A percentile compares a stretch with the other conserved stretches of the same genome.
phyloP scores from a whole-genome alignment of 768 basidiomycete genomes.

The Xerocomus potaroensis region DNA sequence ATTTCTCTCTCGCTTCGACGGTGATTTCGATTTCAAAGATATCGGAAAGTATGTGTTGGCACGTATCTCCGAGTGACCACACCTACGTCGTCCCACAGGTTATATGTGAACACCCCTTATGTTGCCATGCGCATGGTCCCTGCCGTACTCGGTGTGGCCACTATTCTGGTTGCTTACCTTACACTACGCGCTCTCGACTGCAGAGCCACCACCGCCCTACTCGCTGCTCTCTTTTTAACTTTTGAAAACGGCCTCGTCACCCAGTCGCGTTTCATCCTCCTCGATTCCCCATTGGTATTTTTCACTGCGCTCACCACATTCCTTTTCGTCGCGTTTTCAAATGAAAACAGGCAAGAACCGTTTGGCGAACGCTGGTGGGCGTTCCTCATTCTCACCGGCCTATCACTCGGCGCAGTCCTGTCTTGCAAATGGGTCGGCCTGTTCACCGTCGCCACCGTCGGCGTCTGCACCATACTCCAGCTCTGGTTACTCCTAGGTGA shows the following conservation, averaged over 20 bases:
- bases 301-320: constrained; percentile 91
- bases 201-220: constrained; percentile 85
- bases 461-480: constrained; percentile 76
- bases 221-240: constrained; percentile 86
- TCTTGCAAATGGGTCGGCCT: constrained; percentile 98
- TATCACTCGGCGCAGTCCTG: constrained; percentile 87
- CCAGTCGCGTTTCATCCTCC: constrained; percentile 93
- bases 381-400: constrained; percentile 83
- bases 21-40: constrained; percentile 95
- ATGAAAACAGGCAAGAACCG: constrained; percentile 80
- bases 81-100: constrained; percentile 37
- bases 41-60: constrained; percentile 78
- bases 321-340: constrained; percentile 86
- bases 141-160: constrained; percentile 80
- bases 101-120: constrained; percentile 87
- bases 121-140: constrained; percentile 98
- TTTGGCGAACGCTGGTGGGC: constrained; percentile 91
- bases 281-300: constrained; percentile 97
- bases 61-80: neutral
- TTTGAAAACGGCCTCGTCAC: constrained; percentile 97
- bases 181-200: constrained; percentile 92
- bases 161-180: constrained; percentile 87
- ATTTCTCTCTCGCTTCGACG: constrained; percentile 84
- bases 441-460: constrained; percentile 95
- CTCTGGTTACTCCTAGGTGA: constrained; percentile 92